Conservation (phyloP, 306 rosid species). For the Vachellia pachyceras region DNA sequence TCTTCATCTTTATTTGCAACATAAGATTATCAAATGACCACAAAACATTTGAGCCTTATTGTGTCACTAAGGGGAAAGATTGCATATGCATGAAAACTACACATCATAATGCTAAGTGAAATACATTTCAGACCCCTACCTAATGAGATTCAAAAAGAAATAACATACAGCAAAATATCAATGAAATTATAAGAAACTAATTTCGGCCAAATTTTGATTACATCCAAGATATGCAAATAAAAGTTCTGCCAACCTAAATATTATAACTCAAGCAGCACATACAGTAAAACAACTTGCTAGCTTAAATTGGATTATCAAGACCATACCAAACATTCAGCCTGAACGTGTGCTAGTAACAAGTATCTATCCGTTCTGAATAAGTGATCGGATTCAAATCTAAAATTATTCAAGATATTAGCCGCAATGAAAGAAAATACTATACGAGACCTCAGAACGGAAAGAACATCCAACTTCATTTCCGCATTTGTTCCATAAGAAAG, state of each 20-base stretch:
- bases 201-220: background rate
- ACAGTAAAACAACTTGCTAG: background rate
- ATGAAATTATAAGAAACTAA: background rate
- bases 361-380: slow-evolving; percentile 24
- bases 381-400: background rate
- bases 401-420: background rate
- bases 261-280: background rate
- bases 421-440: background rate
- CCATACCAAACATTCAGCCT: slow-evolving; percentile 11
- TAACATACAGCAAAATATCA: slow-evolving; percentile 18
- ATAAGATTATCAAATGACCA: slow-evolving; percentile 37
- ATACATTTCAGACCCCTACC: background rate
- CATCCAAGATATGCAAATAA: background rate
- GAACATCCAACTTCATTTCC: slow-evolving; percentile 22
- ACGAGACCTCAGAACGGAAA: background rate
- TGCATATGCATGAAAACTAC: slow-evolving; percentile 15
- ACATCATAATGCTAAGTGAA: slow-evolving; percentile 12
- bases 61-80: slow-evolving; percentile 17
- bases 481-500: background rate
- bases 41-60: slow-evolving; percentile 2
- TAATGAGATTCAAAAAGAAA: slow-evolving; percentile 2
- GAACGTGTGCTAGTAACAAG: slow-evolving; percentile 12
- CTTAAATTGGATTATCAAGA: background rate
- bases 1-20: slow-evolving; percentile 49
- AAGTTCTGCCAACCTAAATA: background rate